Evolutionary conservation across 2,329 filamentous ascomycete species (phyloP), one percentile per base, ranked within the genome.

Genomic region (Calonectria hawksworthii): DNA sequence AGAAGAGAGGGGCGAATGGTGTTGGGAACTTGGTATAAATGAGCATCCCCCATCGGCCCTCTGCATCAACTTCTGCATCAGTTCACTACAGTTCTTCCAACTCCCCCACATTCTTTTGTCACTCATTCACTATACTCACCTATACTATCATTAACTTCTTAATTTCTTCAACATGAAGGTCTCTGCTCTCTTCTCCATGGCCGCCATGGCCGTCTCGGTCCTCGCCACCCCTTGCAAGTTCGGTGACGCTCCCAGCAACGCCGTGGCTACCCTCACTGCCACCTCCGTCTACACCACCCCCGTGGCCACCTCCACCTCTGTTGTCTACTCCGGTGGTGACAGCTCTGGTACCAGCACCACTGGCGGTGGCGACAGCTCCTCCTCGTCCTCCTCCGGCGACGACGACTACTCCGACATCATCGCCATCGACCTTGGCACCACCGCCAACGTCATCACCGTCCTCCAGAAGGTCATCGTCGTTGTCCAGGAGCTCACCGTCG

Each of bases 101-200:
- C 34, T 38, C 26, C 4, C 16, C 56, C 23, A 41, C 56, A 38
- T 13, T 63, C 56, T 38, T 41, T 63, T 41, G 56, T 63, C 56
- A 38, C 56, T 61, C 56, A 41, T 41, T 63, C 41, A 59, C 54
- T 16, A 54, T 4, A 61, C 56, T 63, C 56, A 63, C 56, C 56
- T 10, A 63, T 63, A 63, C 56, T 28, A 63, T 63, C 56, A 30
- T 28, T 63, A 41, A 41, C 9, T 21, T 26, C 23, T 63, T 63
- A 38, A 63, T 26, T 63, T 41, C 36, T 28, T 41, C 56, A 63
- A 4, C 36, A 63, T 63, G 56, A 63, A 63, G 56, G 13, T 41
- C 34, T 63, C 56, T 4, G n/a, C 56, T 16, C 8, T 63, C 38
- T 63, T 63, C 56, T 63, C 56, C 56, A 14, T 63, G 18, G n/a